Evolutionary conservation across 129 eudicot species (phyloP), one percentile per base, ranked within the genome.

Genomic region (Chrysanthemum seticuspe): DNA sequence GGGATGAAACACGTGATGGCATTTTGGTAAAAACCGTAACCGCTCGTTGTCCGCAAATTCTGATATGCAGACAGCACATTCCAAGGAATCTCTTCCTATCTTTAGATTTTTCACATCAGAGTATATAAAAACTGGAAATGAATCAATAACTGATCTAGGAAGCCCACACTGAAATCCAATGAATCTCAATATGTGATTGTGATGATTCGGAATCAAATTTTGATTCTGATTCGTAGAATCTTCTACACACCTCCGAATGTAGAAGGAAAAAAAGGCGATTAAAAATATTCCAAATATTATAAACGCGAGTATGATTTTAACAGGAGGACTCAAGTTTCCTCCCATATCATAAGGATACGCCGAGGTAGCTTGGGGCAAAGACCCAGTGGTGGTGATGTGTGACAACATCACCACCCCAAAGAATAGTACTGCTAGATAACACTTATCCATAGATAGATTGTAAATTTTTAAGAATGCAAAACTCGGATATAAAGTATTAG

Each of bases 1-100:
- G 10, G 81, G 79, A 49, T 87, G 93, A 18, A 87, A 84, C 1
- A 87, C 87, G 68, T 87, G 93, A 72, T 64, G 59, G 18, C 93
- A 87, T 25, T 60, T 74, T 7, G 89, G 89, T 12, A 87, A 21
- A 29, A 84, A 65, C 10, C 86, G 80, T 0, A 87, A 76, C 7
- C 65, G 40, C 12, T 82, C 84, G 4, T 62, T 52, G 25, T 87
- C 82, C 3, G 71, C 58, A 10, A 87, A 87, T 54, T 87, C 86
- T 52, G 66, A 57, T 52, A 87, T 67, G 60, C 93, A 87, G 1
- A 87, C 79, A 2, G 82, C 87, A 45, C 93, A 87, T 73, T 84
- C 84, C 6, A 85, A 65, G n/a, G 80, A 76, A 31, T 76, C 73
- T 13, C 84, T 76, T 1, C 84, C 82, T 13, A 84, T 73, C 5